Percentiles rank a stretch among this genome's conserved stretches.
Conservation (phyloP, 257 asterid species). For the Avicennia marina region DNA sequence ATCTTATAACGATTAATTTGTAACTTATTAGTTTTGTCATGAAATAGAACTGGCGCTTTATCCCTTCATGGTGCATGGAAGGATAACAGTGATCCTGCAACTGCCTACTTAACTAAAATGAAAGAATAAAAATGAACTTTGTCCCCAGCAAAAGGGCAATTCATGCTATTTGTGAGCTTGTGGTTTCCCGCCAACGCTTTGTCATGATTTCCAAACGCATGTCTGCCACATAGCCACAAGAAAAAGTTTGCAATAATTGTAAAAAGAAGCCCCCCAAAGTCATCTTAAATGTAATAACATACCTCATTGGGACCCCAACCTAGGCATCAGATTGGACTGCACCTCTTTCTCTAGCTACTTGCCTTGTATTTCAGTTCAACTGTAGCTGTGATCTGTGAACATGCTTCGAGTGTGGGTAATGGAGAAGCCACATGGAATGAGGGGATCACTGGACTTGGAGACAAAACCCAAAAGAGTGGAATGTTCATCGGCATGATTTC, state of each 20-base stretch:
- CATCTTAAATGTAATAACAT: neutral
- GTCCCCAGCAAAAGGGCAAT: neutral
- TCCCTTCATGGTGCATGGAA: no score
- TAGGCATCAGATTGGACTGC: constrained; percentile 9
- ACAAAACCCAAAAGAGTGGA: constrained; percentile 27
- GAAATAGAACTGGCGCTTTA: no score
- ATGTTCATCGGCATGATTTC: constrained; percentile 25
- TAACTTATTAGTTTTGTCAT: no score
- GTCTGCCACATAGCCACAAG: constrained; percentile 25
- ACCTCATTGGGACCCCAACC: constrained; percentile 18
- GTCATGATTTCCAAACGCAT: constrained; percentile 17
- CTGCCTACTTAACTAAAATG: no score
- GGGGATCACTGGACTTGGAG: constrained; percentile 17
- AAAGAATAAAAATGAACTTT: neutral
- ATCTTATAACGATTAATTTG: no score
- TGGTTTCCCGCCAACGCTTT: constrained; percentile 15
- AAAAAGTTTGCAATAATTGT: constrained; percentile 14
- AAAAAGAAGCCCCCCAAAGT: constrained; percentile 28
- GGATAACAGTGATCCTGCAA: no score
- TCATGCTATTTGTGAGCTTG: constrained; percentile 25
- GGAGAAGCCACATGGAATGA: constrained; percentile 38
- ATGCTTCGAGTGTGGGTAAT: constrained; percentile 27
- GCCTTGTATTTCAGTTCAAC: neutral
- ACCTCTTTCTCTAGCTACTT: constrained; percentile 3
- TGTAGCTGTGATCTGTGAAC: constrained; percentile 20